Evolutionary conservation across 495 filamentous ascomycete species (phyloP), one percentile per base, ranked within the genome.

Genomic region (Darksidea phi): DNA sequence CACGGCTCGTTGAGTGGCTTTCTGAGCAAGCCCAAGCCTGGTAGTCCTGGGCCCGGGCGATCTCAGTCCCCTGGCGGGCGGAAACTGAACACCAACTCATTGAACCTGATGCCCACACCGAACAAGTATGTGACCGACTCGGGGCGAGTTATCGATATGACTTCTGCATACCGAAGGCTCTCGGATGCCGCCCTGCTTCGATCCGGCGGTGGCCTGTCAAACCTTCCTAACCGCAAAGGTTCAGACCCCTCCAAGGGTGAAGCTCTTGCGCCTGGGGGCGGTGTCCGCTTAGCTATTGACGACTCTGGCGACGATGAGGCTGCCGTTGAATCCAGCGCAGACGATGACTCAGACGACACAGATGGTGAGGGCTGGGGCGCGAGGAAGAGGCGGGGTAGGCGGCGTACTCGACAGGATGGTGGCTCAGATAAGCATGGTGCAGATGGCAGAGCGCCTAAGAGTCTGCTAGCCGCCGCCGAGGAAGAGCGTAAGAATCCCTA

Each of bases 221-320:
- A 75, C 26, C 74, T 86, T 18, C 76, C 77, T n/a, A 67, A 57
- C 57, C 41, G 74, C 57, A 69, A 74, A 70, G 63, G 74, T 51
- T 67, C 72, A 57, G 58, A 65, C 69, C 57, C 65, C 42, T 11
- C 56, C 41, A 60, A 63, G 47, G 73, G 61, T 50, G 74, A 68
- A 64, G 74, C 69, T 54, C 70, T 66, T 67, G 70, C 68, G 61
- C 75, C 83, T 15, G 73, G 75, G 17, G 81, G 76, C 0, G 82
- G 78, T 34, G 82, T 82, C 52, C 82, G 90, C 46, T 71, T 95
- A 57, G 79, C 84, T 54, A 93, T 90, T 70, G 89, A 93, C 67
- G 84, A 88, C 51, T 75, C 76, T 45, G 77, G 77, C 48, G 86
- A 89, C 60, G 87, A 85, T 38, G 73, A 85, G 69, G 61, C 75